Evolutionary conservation across 2,329 filamentous ascomycete genomes (phyloP).

Genomic region (Phyllosticta citribraziliensis): DNA sequence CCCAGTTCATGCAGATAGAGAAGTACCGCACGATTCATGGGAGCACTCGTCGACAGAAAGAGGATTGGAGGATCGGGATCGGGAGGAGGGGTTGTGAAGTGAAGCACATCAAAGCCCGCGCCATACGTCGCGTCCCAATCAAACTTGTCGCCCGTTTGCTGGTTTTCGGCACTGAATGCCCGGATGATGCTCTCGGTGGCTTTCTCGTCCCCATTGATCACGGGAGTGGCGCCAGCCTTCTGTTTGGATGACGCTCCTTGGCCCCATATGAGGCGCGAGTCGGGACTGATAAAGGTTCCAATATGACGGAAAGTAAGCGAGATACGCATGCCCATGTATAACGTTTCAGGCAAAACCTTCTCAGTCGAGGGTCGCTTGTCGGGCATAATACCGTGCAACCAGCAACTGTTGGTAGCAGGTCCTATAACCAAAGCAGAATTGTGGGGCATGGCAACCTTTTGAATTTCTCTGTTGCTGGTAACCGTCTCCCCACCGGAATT

Average conservation of each 20-base stretch:
- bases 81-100: conserved; percentile 33
- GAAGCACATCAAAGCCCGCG: conserved; percentile 71
- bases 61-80: conserved; percentile 27
- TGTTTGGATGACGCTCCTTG: conserved; percentile 72
- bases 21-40: conserved; percentile 23
- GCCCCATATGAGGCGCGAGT: conserved; percentile 71
- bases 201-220: conserved; percentile 56
- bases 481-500: conserved; percentile 16
- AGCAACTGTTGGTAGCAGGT: conserved; percentile 68
- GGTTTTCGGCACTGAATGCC: conserved; percentile 82
- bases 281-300: conserved; percentile 65
- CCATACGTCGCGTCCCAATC: conserved; percentile 72
- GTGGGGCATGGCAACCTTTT: conserved; percentile 69
- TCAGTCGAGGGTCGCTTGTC: conserved; percentile 66
- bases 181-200: conserved; percentile 60
- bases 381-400: conserved; percentile 84
- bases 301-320: conserved; percentile 87
- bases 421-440: conserved; percentile 84
- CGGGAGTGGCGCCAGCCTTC: conserved; percentile 46
- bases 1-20: conserved; percentile 22
- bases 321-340: conserved; percentile 68
- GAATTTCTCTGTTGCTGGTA: conserved; percentile 41
- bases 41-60: conserved; percentile 23
- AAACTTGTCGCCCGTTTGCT: conserved; percentile 46
- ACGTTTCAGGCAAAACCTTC: conserved; percentile 60